Evolutionary conservation across 2,329 filamentous ascomycete genomes (phyloP), one percentile per base, ranked within the genome.

Genomic region (Cercospora zeae-maydis): DNA sequence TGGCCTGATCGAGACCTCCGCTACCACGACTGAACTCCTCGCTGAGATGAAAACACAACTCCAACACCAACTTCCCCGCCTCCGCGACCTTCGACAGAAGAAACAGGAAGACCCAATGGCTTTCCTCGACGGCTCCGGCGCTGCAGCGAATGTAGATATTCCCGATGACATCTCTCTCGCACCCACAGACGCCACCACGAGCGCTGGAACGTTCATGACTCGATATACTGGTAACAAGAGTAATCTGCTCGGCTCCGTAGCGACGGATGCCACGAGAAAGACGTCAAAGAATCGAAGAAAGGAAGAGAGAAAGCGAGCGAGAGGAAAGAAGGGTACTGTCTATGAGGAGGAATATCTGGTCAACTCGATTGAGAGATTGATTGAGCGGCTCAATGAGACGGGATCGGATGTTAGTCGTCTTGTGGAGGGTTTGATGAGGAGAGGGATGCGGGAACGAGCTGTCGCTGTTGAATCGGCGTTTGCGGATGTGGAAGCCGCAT

Each of bases 341-440:
- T 99, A 99, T 76, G 95, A 99, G 76, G 93, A 98, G 74, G 95
- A 98, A 77, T 99, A 99, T 76, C 84, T 99, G 4, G 88, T 96
- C 63, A 95, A 93, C 75, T 93, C 89, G 69, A 87, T 98, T 36
- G 85, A 88, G 11, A 83, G 95, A 24, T 82, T 99, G 34, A 85
- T 96, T 13, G 92, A 96, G 75, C 84, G 93, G 36, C 86, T 96
- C 21, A 92, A 93, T 75, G 82, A 81, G 21, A 83, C 88, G 2
- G 84, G 87, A 56, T 82, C 85, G 0, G 95, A 99, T 75, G 85
- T 91, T 0, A 84, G 86, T 72, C 79, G 87, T 14, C 81, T 98
- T 7, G 84, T 96, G 0, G 87, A 90, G 67, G 92, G 89, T 0
- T 79, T 98, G 62, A 81, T 92, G 65, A 84, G 92, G 61, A 81